phyloP scores from a whole-genome alignment of 2,329 filamentous ascomycete species.

The Lasiodiplodia sp. region DNA sequence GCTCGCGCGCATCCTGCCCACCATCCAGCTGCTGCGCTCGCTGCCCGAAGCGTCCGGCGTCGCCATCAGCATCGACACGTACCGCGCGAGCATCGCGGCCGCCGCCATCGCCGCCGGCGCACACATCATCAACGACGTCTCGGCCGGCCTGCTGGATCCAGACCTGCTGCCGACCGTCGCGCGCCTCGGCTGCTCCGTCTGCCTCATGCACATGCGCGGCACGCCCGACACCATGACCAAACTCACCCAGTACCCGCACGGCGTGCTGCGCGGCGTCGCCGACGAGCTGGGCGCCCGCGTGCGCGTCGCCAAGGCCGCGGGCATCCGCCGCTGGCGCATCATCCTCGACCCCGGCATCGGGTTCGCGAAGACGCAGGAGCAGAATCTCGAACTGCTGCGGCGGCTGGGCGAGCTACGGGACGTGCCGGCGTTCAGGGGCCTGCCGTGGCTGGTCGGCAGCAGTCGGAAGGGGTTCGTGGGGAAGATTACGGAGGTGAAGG shows the following conservation, averaged over 20 bases:
- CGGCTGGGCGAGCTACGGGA: slow-evolving; percentile 65
- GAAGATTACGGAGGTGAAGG: slow-evolving; percentile 75
- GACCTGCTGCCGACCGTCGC: slow-evolving; percentile 85
- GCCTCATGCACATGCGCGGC: slow-evolving; percentile 94
- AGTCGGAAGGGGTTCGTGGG: slow-evolving; percentile 93
- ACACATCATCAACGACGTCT: slow-evolving; percentile 94
- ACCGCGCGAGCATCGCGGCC: slow-evolving; percentile 82
- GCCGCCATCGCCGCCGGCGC: slow-evolving; percentile 80
- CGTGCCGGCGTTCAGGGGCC: slow-evolving; percentile 63
- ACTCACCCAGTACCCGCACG: slow-evolving; percentile 72
- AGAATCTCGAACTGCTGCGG: slow-evolving; percentile 83
- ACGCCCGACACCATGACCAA: slow-evolving; percentile 81
- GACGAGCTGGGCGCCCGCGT: slow-evolving; percentile 75
- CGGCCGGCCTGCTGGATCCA: slow-evolving; percentile 78
- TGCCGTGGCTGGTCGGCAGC: slow-evolving; percentile 89
- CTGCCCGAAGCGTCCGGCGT: slow-evolving; percentile 68
- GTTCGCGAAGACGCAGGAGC: slow-evolving; percentile 83
- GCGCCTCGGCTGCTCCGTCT: slow-evolving; percentile 71
- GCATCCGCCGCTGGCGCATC: slow-evolving; percentile 90
- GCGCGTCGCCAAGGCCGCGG: slow-evolving; percentile 77
- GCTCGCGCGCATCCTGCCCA: slow-evolving; percentile 76
- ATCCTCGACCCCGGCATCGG: slow-evolving; percentile 93
- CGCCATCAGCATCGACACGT: slow-evolving; percentile 92
- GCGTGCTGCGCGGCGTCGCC: slow-evolving; percentile 70
- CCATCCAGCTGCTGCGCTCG: slow-evolving; percentile 75